Conservation (phyloP, 169 alveolate species). For the Cystoisospora suis region DNA sequence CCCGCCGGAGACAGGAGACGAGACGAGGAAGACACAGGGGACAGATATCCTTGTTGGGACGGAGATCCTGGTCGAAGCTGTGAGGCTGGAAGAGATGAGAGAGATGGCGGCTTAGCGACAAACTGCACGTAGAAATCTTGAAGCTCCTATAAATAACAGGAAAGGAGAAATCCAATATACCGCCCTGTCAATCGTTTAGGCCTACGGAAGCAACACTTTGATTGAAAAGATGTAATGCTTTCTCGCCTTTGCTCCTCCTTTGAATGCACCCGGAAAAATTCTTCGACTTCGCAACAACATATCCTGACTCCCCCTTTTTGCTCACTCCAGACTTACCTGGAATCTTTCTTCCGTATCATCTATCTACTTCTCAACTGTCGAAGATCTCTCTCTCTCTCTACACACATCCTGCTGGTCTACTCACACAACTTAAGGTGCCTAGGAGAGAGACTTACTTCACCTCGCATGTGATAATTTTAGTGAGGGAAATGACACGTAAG, state of each 20-base stretch:
- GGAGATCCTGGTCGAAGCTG: background rate
- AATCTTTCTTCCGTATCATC: too few species aligned
- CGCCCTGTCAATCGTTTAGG: background rate
- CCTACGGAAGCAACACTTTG: background rate
- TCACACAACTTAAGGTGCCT: too few species aligned
- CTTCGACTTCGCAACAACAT: background rate
- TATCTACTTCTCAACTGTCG: too few species aligned
- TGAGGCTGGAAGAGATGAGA: background rate
- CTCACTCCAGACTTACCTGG: too few species aligned
- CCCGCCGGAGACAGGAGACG: background rate
- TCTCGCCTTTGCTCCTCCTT: background rate
- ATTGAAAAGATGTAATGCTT: background rate
- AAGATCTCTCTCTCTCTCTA: too few species aligned
- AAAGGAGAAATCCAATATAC: background rate
- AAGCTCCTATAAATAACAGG: background rate
- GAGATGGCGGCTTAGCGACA: constrained; percentile 9
- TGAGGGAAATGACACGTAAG: too few species aligned
- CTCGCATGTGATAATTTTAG: too few species aligned
- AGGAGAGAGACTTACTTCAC: too few species aligned
- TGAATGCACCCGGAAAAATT: background rate
- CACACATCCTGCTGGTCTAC: too few species aligned
- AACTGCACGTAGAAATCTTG: constrained; percentile 20
- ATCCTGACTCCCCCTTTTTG: background rate
- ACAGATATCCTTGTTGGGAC: background rate
- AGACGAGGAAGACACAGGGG: background rate